These are phyloP conservation scores for Rhynchospora breviuscula DNA, from an alignment of 176 grass and related monocot species.

Conservation along the genomic window DNA sequence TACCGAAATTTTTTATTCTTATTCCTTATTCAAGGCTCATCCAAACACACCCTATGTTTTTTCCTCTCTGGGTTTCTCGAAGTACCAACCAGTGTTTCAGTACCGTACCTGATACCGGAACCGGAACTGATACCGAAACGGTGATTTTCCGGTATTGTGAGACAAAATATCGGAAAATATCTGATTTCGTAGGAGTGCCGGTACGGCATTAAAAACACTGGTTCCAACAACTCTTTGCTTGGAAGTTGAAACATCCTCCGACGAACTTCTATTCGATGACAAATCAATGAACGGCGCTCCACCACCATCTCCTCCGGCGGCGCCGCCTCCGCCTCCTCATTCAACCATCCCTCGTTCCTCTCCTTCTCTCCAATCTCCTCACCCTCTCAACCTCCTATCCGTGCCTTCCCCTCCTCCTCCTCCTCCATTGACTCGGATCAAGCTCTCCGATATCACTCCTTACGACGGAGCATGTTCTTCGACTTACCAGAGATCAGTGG, in stretches of 20 bases:
- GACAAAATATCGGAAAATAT: too few relatives aligned
- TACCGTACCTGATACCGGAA: too few relatives aligned
- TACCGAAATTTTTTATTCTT: too few relatives aligned
- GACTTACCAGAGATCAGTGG: constrained; percentile 34
- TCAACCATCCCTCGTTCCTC: not conserved
- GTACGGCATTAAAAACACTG: too few relatives aligned
- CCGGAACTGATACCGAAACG: too few relatives aligned
- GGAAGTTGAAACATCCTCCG: not conserved
- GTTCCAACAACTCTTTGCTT: not conserved
- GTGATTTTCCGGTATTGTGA: too few relatives aligned
- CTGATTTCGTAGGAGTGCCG: too few relatives aligned
- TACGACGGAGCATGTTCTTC: constrained; percentile 41
- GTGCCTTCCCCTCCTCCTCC: not conserved
- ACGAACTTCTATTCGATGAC: constrained; percentile 13
- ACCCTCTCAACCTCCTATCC: not conserved
- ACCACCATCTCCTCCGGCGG: not conserved
- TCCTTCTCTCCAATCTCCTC: not conserved
- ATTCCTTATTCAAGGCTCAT: too few relatives aligned
- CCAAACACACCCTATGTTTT: too few relatives aligned
- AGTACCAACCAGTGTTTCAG: too few relatives aligned
- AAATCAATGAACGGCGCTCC: constrained; percentile 18
- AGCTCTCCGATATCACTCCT: constrained; percentile 43
- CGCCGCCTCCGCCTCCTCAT: constrained; percentile 10
- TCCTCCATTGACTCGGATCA: constrained; percentile 36
- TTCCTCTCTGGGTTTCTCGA: too few relatives aligned